Conservation (phyloP, 345 rosid species). For the Brassica cretica region DNA sequence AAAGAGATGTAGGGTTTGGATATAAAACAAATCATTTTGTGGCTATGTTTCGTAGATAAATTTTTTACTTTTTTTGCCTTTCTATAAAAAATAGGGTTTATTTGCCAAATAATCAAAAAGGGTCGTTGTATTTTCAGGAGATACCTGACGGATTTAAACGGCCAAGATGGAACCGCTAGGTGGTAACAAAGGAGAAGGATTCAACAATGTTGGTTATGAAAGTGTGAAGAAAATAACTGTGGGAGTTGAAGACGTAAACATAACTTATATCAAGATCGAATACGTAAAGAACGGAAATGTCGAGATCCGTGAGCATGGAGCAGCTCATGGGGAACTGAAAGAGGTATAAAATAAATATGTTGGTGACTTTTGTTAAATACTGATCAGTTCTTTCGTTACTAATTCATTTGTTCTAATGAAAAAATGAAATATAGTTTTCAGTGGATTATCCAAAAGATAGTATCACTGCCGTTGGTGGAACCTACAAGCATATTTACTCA, state of each 20-base stretch:
- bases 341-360: constrained; percentile 6
- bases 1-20: too few species aligned
- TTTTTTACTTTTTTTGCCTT: too few species aligned
- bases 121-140: too few species aligned
- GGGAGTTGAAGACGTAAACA: neutral
- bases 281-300: neutral
- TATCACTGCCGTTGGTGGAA: neutral
- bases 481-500: neutral
- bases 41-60: too few species aligned
- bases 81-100: too few species aligned
- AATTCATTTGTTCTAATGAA: neutral
- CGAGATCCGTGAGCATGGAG: constrained; percentile 20
- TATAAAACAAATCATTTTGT: too few species aligned
- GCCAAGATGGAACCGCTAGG: constrained; percentile 9
- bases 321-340: neutral
- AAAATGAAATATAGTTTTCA: constrained; percentile 12
- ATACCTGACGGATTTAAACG: too few species aligned
- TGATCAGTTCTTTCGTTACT: too few species aligned
- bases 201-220: constrained; percentile 29
- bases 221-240: constrained; percentile 24
- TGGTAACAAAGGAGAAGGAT: constrained; percentile 20
- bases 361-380: neutral
- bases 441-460: neutral
- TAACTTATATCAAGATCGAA: neutral
- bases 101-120: too few species aligned